A percentile compares a stretch with the other conserved stretches of the same genome.
These are phyloP conservation scores for Ophiostoma sp. DNA, from an alignment of 2,329 filamentous ascomycete species.

Conservation along the genomic window DNA sequence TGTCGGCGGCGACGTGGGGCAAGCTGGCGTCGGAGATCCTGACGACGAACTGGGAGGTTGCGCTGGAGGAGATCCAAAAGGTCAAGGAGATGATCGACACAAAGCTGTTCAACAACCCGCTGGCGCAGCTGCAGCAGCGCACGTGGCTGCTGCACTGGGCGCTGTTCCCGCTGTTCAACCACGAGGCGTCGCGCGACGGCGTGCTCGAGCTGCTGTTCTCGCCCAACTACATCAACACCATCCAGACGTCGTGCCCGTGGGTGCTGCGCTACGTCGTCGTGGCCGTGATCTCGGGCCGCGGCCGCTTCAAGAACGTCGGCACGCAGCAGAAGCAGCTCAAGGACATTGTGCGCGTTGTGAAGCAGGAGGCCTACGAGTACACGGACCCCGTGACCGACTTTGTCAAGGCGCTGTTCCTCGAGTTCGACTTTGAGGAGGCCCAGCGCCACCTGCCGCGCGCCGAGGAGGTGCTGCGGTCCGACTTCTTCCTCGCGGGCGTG, in stretches of 20 bases:
- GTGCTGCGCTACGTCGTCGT: constrained; percentile 89
- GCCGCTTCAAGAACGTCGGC: constrained; percentile 70
- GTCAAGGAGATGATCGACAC: constrained; percentile 90
- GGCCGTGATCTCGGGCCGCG: constrained; percentile 89
- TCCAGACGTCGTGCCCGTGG: constrained; percentile 97
- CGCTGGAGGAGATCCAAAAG: constrained; percentile 84
- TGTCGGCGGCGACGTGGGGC: constrained; percentile 92
- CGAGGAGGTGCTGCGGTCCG: constrained; percentile 82
- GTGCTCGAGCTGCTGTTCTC: constrained; percentile 97
- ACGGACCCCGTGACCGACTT: constrained; percentile 93
- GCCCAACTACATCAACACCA: constrained; percentile 97
- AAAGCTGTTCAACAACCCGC: constrained; percentile 90
- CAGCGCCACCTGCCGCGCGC: constrained; percentile 80
- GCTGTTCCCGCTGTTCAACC: constrained; percentile 98
- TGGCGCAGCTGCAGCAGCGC: constrained; percentile 91
- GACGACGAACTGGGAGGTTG: constrained; percentile 88
- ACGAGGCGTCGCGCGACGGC: constrained; percentile 81
- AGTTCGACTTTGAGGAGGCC: constrained; percentile 96
- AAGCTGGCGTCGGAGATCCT: constrained; percentile 96
- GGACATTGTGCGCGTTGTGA: constrained; percentile 89
- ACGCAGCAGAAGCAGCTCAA: constrained; percentile 98
- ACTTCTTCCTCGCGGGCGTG: constrained; percentile 88
- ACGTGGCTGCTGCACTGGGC: constrained; percentile 98
- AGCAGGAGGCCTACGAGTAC: constrained; percentile 98
- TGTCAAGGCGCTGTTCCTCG: constrained; percentile 88